phyloP scores from a whole-genome alignment of 163 green algal species.

The Chlamydomonas reinhardtii region DNA sequence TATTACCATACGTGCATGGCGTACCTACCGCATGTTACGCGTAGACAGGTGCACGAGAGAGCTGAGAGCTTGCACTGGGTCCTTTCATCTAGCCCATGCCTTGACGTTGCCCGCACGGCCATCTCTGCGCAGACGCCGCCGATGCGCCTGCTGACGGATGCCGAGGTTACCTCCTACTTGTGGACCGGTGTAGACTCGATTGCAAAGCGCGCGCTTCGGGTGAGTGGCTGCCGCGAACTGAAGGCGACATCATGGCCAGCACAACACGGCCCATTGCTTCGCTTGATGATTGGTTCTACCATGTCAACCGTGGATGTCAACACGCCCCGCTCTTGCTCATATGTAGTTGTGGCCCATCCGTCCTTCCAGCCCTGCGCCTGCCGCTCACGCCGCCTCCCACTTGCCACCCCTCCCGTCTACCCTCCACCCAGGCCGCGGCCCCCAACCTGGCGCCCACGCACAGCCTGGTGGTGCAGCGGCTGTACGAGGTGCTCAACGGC shows the following conservation, averaged over 20 bases:
- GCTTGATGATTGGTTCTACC: too few species aligned
- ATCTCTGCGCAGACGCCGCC: slow-evolving; percentile 46
- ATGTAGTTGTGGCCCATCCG: too few species aligned
- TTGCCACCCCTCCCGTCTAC: background rate
- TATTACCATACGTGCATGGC: background rate
- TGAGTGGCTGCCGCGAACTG: background rate
- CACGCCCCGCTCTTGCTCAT: too few species aligned
- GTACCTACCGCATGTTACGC: too few species aligned
- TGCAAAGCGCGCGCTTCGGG: slow-evolving; percentile 41
- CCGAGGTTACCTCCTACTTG: slow-evolving; percentile 76
- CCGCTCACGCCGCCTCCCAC: background rate
- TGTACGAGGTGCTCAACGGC: background rate
- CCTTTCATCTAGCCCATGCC: too few species aligned
- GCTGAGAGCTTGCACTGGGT: too few species aligned
- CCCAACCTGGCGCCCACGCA: background rate
- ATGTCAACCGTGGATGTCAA: too few species aligned
- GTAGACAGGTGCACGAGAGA: too few species aligned
- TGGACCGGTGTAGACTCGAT: slow-evolving; percentile 73
- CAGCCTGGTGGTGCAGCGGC: background rate
- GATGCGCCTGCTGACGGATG: slow-evolving; percentile 69
- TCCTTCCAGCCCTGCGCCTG: background rate
- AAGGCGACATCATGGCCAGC: background rate
- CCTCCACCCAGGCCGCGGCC: background rate
- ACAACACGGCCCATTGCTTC: background rate
- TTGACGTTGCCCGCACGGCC: too few species aligned